These are phyloP conservation scores for Trypanosoma avium DNA, from an alignment of 208 protist species.

Conservation along the genomic window DNA sequence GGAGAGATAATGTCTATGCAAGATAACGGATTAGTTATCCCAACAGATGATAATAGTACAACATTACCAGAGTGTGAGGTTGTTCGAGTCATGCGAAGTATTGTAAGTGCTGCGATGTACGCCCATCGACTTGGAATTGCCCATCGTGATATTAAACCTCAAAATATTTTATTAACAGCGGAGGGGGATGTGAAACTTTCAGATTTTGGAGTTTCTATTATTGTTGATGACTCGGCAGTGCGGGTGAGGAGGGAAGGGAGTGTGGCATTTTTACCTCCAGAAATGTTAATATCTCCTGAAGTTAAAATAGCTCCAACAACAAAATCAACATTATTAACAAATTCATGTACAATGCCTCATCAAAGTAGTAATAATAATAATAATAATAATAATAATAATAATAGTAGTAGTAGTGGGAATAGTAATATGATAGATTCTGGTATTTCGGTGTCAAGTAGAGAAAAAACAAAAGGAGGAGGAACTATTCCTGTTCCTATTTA, in stretches of 20 bases:
- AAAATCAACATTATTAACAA: background rate
- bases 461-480: too few species aligned
- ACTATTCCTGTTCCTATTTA: too few species aligned
- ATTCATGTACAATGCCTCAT: background rate
- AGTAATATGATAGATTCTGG: too few species aligned
- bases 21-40: constrained; percentile 45
- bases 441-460: too few species aligned
- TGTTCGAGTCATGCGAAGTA: constrained; percentile 32
- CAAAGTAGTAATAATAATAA: background rate
- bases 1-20: constrained; percentile 48
- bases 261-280: constrained; percentile 74
- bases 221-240: constrained; percentile 34
- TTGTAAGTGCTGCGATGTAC: constrained; percentile 48
- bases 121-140: constrained; percentile 54
- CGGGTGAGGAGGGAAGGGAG: constrained; percentile 52
- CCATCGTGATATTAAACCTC: constrained; percentile 81
- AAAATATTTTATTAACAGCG: constrained; percentile 63
- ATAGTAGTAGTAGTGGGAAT: background rate
- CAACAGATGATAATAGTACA: constrained; percentile 26
- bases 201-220: constrained; percentile 66
- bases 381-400: background rate
- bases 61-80: constrained; percentile 33
- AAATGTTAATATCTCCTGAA: constrained; percentile 47
- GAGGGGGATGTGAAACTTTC: constrained; percentile 69
- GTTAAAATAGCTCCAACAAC: constrained; percentile 24